Conservation (phyloP, 2,329 filamentous ascomycete species). For the Fusarium sp. region DNA sequence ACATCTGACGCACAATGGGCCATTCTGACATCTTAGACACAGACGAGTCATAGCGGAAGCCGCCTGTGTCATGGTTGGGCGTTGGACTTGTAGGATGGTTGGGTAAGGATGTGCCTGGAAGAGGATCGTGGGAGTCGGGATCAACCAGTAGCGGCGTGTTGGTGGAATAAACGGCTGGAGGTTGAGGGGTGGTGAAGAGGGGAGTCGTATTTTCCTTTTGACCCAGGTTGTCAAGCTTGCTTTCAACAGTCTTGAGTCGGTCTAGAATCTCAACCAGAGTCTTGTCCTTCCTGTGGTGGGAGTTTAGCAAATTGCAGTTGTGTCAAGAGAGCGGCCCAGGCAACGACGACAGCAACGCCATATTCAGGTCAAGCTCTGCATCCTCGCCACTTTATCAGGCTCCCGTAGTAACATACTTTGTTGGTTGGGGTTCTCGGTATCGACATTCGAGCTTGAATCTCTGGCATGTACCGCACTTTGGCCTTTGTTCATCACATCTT, state of each 20-base stretch:
- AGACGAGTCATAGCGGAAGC: slow-evolving; percentile 43
- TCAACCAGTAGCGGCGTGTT: slow-evolving; percentile 35
- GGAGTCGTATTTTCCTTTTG: slow-evolving; percentile 35
- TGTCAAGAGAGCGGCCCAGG: slow-evolving; percentile 1
- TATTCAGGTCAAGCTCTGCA: slow-evolving; percentile 5
- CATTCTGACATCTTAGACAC: slow-evolving; percentile 40
- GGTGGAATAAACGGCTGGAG: slow-evolving; percentile 32
- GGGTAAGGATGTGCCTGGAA: slow-evolving; percentile 28
- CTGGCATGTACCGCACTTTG: slow-evolving; percentile 68
- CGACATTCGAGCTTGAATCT: slow-evolving; percentile 66
- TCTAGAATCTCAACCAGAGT: slow-evolving; percentile 69
- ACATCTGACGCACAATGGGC: slow-evolving; percentile 41
- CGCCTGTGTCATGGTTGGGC: slow-evolving; percentile 21
- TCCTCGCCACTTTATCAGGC: slow-evolving; percentile 8
- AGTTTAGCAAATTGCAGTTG: slow-evolving; percentile 21
- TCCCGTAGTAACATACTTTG: slow-evolving; percentile 61
- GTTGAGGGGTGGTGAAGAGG: slow-evolving; percentile 31
- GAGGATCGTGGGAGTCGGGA: slow-evolving; percentile 35
- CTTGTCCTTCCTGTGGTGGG: slow-evolving; percentile 64
- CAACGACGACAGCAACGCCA: slow-evolving; percentile 6
- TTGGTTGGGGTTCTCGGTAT: slow-evolving; percentile 69
- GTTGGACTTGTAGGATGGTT: slow-evolving; percentile 33
- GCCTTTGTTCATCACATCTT: slow-evolving; percentile 70
- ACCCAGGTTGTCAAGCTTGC: slow-evolving; percentile 60
- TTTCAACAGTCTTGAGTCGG: slow-evolving; percentile 62